phyloP scores from a whole-genome alignment of 1,284 basidiomycete genomes.

The Cryptococcus sp. region DNA sequence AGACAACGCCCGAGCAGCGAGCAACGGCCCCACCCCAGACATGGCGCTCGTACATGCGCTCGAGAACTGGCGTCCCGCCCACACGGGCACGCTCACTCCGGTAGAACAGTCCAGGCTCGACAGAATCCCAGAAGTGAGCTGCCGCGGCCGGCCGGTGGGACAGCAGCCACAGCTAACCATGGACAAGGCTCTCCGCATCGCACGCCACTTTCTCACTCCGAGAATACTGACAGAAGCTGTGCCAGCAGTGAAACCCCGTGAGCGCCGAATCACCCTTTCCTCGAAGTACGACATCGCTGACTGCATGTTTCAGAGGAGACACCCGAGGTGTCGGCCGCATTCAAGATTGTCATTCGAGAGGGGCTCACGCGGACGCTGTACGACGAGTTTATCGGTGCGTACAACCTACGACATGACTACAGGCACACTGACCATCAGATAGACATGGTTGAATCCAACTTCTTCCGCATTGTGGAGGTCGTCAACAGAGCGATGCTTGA shows the following conservation, averaged over 20 bases:
- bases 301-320: conserved; percentile 21
- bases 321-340: conserved; percentile 25
- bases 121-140: neutral
- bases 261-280: neutral
- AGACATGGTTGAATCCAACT: conserved; percentile 36
- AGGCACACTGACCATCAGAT: neutral
- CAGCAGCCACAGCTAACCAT: neutral
- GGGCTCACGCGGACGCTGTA: conserved; percentile 21
- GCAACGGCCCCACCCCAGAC: neutral
- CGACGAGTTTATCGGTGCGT: conserved; percentile 33
- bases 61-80: neutral
- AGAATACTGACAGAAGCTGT: conserved; percentile 19
- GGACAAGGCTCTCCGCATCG: conserved; percentile 24
- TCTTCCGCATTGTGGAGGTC: conserved; percentile 37
- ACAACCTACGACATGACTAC: too few species aligned
- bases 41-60: neutral
- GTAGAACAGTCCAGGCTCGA: neutral
- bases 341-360: conserved; percentile 15
- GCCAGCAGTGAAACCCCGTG: conserved; percentile 17
- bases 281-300: neutral
- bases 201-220: conserved; percentile 24
- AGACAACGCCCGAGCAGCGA: neutral
- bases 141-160: neutral
- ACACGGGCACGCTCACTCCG: neutral
- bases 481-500: conserved; percentile 27